These are phyloP conservation scores for Irineochytrium annulatum DNA, from an alignment of 192 early-diverging fungal genomes.

Conservation along the genomic window DNA sequence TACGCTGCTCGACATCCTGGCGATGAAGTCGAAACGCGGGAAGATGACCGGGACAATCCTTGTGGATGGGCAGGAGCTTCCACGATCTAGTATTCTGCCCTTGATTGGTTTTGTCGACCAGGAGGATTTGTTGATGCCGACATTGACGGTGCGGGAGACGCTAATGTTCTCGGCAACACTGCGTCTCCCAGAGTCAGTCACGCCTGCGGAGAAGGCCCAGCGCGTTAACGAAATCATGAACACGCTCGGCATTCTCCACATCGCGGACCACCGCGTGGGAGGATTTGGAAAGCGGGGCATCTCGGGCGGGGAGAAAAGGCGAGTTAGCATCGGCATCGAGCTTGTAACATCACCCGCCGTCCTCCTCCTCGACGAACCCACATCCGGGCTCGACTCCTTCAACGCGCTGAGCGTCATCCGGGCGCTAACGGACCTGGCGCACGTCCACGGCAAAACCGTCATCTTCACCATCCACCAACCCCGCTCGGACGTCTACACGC, in stretches of 20 bases:
- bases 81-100: slow-evolving; percentile 7
- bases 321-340: slow-evolving; percentile 91
- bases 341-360: slow-evolving; percentile 90
- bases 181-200: slow-evolving; percentile 69
- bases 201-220: slow-evolving; percentile 37
- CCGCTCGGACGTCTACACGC: slow-evolving; percentile 82
- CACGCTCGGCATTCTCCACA: slow-evolving; percentile 77
- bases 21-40: slow-evolving; percentile 74
- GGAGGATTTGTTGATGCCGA: slow-evolving; percentile 81
- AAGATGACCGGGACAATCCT: slow-evolving; percentile 68
- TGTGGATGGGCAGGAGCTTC: slow-evolving; percentile 71
- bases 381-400: slow-evolving; percentile 69
- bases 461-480: slow-evolving; percentile 96
- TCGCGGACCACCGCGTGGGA: slow-evolving; percentile 81
- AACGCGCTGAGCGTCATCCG: slow-evolving; percentile 96
- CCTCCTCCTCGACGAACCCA: slow-evolving; percentile 72
- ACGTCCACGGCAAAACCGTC: slow-evolving; percentile 72
- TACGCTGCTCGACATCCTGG: slow-evolving; percentile 85
- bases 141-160: slow-evolving; percentile 87
- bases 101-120: slow-evolving; percentile 78
- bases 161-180: slow-evolving; percentile 84
- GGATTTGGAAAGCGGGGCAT: slow-evolving; percentile 64
- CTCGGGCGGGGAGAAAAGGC: slow-evolving; percentile 87
- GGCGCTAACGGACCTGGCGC: slow-evolving; percentile 72
- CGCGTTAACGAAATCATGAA: slow-evolving; percentile 69